Evolutionary conservation across 495 filamentous ascomycete genomes (phyloP), one percentile per base, ranked within the genome.

Genomic region (Sporormia fimetaria): DNA sequence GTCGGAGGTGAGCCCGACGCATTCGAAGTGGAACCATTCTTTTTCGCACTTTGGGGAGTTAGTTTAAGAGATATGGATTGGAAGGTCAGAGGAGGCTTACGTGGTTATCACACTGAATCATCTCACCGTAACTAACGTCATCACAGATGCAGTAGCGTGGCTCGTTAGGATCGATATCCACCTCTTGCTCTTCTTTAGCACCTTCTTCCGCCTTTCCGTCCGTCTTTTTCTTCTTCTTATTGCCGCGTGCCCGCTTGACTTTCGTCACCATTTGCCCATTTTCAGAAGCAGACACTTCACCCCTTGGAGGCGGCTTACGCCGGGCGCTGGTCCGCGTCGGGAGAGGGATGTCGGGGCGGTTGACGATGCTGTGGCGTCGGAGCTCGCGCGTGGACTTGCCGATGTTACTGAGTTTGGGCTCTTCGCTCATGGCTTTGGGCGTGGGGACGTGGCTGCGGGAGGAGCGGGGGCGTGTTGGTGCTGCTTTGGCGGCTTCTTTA

Each of bases 11-110:
- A 96, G 64, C 18, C 78, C 83, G 25, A 96, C 80, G 48, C 88
- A 96, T 42, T 78, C 74, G 17, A 96, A 75, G 59, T 96, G 88
- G 63, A 96, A 96, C 88, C 88, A 95, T 64, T 92, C 85, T 40
- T 51, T 61, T 37, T 63, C 61, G 50, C 64, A 67, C 63, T 66
- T 42, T 64, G 61, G 22, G 35, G 31, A 35, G 28, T 32, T 33
- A 55, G 54, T 49, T 56, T 44, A 44, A 27, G 53, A 23, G 8
- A 47, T 70, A 44, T 7, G 15, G 15, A 35, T 14, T 4, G 28
- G 6, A 20, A 31, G 15, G 26, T 23, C 8, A 37, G 23, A 22
- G 18, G 16, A 37, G 4, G 55, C 85, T 75, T 68, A 94, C 87
- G 67, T 92, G 63, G 55, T 92, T 93, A 53, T 96, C 90, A 54